These are phyloP conservation scores for Phytophthora brassicae DNA, from an alignment of 352 stramenopile species.

Conservation along the genomic window DNA sequence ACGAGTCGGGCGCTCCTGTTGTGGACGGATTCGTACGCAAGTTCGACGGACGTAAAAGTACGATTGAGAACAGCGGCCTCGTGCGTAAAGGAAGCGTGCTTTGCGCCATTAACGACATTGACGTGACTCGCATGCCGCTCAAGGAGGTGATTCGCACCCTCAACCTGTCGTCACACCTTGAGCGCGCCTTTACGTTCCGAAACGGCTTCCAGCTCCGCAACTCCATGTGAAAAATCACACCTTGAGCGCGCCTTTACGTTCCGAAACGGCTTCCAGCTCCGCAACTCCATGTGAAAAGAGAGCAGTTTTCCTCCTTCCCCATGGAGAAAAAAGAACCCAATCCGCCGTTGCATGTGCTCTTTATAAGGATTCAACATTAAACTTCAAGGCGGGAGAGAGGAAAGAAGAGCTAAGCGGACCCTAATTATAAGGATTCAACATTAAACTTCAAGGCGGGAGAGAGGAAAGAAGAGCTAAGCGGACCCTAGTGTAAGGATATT, in stretches of 20 bases:
- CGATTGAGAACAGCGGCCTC: constrained; percentile 76
- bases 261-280: constrained; percentile 41
- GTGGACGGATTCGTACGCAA: constrained; percentile 79
- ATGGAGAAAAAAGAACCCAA: constrained; percentile 5
- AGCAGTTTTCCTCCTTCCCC: background rate
- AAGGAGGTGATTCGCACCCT: constrained; percentile 73
- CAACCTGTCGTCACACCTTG: constrained; percentile 70
- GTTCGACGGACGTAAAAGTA: constrained; percentile 63
- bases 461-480: constrained; percentile 14
- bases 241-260: constrained; percentile 78
- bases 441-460: constrained; percentile 25
- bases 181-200: constrained; percentile 75
- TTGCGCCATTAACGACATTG: constrained; percentile 80
- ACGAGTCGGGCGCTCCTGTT: constrained; percentile 44
- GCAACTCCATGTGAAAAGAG: constrained; percentile 34
- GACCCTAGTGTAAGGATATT: constrained; percentile 31
- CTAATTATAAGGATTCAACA: constrained; percentile 32
- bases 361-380: constrained; percentile 30
- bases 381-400: constrained; percentile 27
- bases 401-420: constrained; percentile 3
- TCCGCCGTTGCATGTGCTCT: constrained; percentile 26
- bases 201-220: constrained; percentile 40
- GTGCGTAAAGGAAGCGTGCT: constrained; percentile 67
- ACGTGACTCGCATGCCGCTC: constrained; percentile 65
- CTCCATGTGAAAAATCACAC: constrained; percentile 49